These are phyloP conservation scores for Cenchrus americanus DNA, from an alignment of 176 grass and related monocot genomes.

Conservation along the genomic window DNA sequence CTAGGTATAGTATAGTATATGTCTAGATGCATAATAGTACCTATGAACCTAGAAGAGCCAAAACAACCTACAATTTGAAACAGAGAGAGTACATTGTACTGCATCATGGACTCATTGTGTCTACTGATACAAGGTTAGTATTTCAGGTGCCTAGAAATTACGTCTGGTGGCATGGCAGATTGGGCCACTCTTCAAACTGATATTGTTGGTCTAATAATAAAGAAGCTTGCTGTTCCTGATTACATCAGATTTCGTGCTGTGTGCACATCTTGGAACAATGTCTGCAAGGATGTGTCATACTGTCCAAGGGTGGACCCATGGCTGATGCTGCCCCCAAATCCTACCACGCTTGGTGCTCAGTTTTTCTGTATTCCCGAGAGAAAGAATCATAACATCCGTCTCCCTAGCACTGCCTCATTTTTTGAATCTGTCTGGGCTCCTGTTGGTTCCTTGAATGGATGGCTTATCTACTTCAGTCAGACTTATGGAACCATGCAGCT, in stretches of 20 bases:
- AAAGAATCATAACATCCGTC: slow-evolving; percentile 46
- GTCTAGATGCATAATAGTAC: too few relatives aligned
- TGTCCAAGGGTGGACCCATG: slow-evolving; percentile 56
- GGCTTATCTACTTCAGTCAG: slow-evolving; percentile 48
- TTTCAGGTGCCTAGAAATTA: slow-evolving; percentile 29
- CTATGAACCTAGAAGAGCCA: too few relatives aligned
- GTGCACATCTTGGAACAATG: slow-evolving; percentile 56
- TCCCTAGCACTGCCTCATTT: slow-evolving; percentile 22
- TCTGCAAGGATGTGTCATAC: slow-evolving; percentile 45
- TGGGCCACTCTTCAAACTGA: slow-evolving; percentile 57
- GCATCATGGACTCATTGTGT: neutral
- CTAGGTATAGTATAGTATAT: too few relatives aligned
- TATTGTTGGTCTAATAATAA: slow-evolving; percentile 51
- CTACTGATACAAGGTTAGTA: neutral
- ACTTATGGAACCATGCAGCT: slow-evolving; percentile 38
- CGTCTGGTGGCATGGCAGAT: slow-evolving; percentile 46
- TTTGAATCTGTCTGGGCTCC: slow-evolving; percentile 49
- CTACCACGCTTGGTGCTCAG: slow-evolving; percentile 11
- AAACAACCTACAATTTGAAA: too few relatives aligned
- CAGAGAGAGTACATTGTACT: neutral
- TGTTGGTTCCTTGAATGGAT: slow-evolving; percentile 56
- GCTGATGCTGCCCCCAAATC: slow-evolving; percentile 47
- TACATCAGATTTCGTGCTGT: slow-evolving; percentile 57
- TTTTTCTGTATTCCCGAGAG: slow-evolving; percentile 57
- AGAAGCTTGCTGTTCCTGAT: slow-evolving; percentile 57